These are phyloP conservation scores for Tubosaeta brunneosetosa DNA, from an alignment of 768 basidiomycete genomes.

Conservation along the genomic window DNA sequence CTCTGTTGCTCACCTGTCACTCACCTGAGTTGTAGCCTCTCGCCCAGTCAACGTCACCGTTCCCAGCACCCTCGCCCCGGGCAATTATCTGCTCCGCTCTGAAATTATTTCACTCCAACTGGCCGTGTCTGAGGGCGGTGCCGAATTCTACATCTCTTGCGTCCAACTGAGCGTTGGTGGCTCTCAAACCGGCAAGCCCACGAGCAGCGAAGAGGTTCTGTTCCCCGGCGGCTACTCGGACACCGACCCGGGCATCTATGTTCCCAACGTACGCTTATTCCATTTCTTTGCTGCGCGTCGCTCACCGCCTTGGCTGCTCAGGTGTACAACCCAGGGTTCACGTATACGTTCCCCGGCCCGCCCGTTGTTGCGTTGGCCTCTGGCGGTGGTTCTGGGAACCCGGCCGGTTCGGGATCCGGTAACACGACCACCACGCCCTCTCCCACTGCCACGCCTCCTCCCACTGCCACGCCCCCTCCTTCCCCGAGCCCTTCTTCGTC, in stretches of 20 bases:
- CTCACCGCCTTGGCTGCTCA: not conserved
- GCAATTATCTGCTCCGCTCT: slow-evolving; percentile 71
- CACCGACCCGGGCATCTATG: slow-evolving; percentile 64
- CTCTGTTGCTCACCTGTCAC: slow-evolving; percentile 8
- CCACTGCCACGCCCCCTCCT: not conserved
- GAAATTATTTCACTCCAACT: slow-evolving; percentile 76
- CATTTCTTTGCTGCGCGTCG: not conserved
- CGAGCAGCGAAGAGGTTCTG: slow-evolving; percentile 36
- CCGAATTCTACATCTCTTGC: slow-evolving; percentile 35
- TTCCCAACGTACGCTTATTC: slow-evolving; percentile 32
- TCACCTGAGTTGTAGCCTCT: slow-evolving; percentile 20
- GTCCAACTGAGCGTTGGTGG: slow-evolving; percentile 28
- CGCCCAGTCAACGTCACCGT: slow-evolving; percentile 32
- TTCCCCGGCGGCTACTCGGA: slow-evolving; percentile 71
- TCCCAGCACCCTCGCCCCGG: slow-evolving; percentile 52
- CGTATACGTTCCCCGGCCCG: slow-evolving; percentile 56
- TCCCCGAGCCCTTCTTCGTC: not conserved
- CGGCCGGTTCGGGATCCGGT: not conserved
- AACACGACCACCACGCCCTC: not conserved
- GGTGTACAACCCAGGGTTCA: slow-evolving; percentile 29
- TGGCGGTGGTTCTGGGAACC: not conserved
- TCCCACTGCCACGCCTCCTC: not conserved
- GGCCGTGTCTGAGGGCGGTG: slow-evolving; percentile 51
- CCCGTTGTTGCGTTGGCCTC: slow-evolving; percentile 39
- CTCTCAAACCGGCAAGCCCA: slow-evolving; percentile 17